Evolutionary conservation across 768 basidiomycete species (phyloP).

Genomic region (Scleroderma citrinum): DNA sequence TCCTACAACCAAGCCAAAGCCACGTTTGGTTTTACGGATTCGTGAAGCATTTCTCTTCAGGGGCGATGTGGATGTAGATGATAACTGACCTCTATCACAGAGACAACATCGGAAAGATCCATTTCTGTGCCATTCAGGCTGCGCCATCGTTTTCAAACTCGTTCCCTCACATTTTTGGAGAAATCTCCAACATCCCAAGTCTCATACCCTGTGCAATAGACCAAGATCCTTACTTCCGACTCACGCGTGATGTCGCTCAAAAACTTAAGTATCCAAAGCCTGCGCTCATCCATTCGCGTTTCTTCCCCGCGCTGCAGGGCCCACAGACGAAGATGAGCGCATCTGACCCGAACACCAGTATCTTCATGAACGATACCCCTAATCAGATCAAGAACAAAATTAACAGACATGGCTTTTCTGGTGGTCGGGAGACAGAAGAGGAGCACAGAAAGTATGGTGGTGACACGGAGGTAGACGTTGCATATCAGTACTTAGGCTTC

Average conservation of each 20-base stretch:
- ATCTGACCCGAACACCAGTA: slow-evolving; percentile 85
- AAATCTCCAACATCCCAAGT: slow-evolving; percentile 74
- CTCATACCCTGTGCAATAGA: slow-evolving; percentile 99
- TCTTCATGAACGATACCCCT: slow-evolving; percentile 92
- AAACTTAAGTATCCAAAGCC: slow-evolving; percentile 97
- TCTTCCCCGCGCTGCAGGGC: slow-evolving; percentile 97
- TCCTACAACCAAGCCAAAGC: slow-evolving; percentile 91
- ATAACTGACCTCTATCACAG: slow-evolving; percentile 36
- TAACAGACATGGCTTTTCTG: slow-evolving; percentile 93
- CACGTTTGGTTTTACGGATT: slow-evolving; percentile 95
- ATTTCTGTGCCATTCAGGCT: slow-evolving; percentile 94
- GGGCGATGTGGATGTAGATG: not conserved
- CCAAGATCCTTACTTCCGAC: slow-evolving; percentile 95
- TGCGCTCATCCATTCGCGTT: slow-evolving; percentile 86
- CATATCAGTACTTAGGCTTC: slow-evolving; percentile 92
- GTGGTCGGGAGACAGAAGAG: slow-evolving; percentile 93
- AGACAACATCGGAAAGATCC: slow-evolving; percentile 97
- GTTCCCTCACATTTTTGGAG: slow-evolving; percentile 96
- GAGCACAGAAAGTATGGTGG: slow-evolving; percentile 87
- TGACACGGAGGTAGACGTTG: slow-evolving; percentile 90
- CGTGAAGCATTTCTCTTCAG: slow-evolving; percentile 55
- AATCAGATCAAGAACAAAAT: slow-evolving; percentile 97
- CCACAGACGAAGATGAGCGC: slow-evolving; percentile 99
- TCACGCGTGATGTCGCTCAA: slow-evolving; percentile 91
- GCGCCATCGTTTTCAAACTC: slow-evolving; percentile 97